Conservation (phyloP, 1,139 yeast genomes). For the Taphrina populina region DNA sequence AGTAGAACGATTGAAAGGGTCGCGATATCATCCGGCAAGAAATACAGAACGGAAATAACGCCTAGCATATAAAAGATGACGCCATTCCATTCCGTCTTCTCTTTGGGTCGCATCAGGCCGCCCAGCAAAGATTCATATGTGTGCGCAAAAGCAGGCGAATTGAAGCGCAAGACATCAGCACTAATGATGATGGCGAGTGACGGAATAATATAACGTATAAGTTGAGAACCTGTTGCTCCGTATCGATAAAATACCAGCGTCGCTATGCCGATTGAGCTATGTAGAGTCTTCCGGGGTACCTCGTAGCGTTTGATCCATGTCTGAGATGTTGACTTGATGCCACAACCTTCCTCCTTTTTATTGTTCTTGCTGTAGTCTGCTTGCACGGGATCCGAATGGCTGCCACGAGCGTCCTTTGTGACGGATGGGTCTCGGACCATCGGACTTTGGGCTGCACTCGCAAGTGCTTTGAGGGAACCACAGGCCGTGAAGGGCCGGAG, state of each 20-base stretch:
- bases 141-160: constrained; percentile 59
- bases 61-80: constrained; percentile 47
- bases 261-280: constrained; percentile 80
- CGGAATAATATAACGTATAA: constrained; percentile 7
- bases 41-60: constrained; percentile 55
- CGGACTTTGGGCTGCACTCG: no score
- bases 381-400: no score
- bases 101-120: constrained; percentile 78
- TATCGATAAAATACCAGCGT: constrained; percentile 69
- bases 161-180: constrained; percentile 68
- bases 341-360: no score
- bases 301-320: constrained; percentile 62
- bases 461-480: no score
- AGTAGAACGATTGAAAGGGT: constrained; percentile 72
- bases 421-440: no score
- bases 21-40: constrained; percentile 73
- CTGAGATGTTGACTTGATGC: no score
- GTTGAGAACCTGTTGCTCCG: constrained; percentile 47
- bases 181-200: constrained; percentile 20
- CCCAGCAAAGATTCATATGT: constrained; percentile 67
- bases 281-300: constrained; percentile 80
- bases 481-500: no score
- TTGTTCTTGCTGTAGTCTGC: no score
- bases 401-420: no score
- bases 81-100: constrained; percentile 82